These are phyloP conservation scores for Aspergillus pseudonomiae DNA, from an alignment of 2,329 filamentous ascomycete species.

Conservation along the genomic window DNA sequence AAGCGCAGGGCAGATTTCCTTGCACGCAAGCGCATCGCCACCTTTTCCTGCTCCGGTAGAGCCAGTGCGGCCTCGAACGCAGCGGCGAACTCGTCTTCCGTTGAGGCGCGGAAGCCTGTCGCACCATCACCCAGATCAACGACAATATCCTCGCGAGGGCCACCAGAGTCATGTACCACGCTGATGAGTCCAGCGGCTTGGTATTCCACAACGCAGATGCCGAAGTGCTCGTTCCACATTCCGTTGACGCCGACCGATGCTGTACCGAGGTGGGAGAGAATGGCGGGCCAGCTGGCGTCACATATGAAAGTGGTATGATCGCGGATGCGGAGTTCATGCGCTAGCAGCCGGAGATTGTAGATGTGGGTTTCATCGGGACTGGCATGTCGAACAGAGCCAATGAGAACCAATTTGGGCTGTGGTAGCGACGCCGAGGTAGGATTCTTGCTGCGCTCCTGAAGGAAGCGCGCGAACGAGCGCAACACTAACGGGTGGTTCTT, in stretches of 20 bases:
- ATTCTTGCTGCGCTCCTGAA: slow-evolving; percentile 56
- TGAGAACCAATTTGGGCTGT: slow-evolving; percentile 72
- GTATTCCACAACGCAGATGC: slow-evolving; percentile 97
- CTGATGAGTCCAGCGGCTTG: slow-evolving; percentile 91
- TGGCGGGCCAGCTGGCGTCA: slow-evolving; percentile 85
- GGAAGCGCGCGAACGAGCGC: slow-evolving; percentile 77
- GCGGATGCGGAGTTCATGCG: slow-evolving; percentile 82
- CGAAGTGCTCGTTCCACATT: slow-evolving; percentile 99
- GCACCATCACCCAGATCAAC: slow-evolving; percentile 74
- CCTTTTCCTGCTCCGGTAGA: slow-evolving; percentile 60
- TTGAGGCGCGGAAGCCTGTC: slow-evolving; percentile 86
- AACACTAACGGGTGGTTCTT: slow-evolving; percentile 93
- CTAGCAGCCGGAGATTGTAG: slow-evolving; percentile 83
- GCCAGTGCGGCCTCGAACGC: slow-evolving; percentile 79
- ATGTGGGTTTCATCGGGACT: slow-evolving; percentile 62
- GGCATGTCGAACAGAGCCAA: slow-evolving; percentile 85
- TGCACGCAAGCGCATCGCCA: slow-evolving; percentile 75
- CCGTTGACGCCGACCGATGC: slow-evolving; percentile 89
- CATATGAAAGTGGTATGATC: slow-evolving; percentile 84
- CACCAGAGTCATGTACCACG: slow-evolving; percentile 91
- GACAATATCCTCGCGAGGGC: slow-evolving; percentile 92
- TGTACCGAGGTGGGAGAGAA: slow-evolving; percentile 75
- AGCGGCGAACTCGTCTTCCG: slow-evolving; percentile 74
- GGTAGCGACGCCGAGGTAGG: slow-evolving; percentile 49
- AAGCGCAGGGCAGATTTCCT: slow-evolving; percentile 80